phyloP scores from a whole-genome alignment of 2,329 filamentous ascomycete genomes.

The Paramyrothecium roridum region DNA sequence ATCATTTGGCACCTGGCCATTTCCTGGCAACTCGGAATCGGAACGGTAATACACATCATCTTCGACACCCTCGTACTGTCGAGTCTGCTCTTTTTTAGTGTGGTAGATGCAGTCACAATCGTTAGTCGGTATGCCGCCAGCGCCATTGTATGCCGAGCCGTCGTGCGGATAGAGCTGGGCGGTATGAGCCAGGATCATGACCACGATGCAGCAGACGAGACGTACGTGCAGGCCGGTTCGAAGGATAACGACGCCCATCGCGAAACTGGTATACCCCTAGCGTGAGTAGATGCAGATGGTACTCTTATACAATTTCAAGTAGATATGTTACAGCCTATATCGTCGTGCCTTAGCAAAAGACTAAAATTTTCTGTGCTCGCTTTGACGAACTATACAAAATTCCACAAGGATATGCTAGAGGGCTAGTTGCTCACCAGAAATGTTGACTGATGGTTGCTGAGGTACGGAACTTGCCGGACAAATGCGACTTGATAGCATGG shows the following conservation, averaged over 20 bases:
- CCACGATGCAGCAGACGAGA: not conserved
- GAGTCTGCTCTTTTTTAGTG: constrained; percentile 16
- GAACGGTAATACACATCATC: constrained; percentile 15
- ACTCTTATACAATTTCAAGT: too few relatives aligned
- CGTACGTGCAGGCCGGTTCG: not conserved
- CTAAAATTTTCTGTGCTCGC: too few relatives aligned
- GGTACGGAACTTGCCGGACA: too few relatives aligned
- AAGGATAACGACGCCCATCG: not conserved
- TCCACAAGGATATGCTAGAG: too few relatives aligned
- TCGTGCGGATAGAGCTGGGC: constrained; percentile 3
- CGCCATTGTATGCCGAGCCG: constrained; percentile 1
- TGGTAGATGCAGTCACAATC: constrained; percentile 4
- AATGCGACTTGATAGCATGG: too few relatives aligned
- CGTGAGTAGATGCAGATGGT: not conserved
- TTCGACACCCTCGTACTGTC: constrained; percentile 20
- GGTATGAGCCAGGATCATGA: constrained; percentile 3
- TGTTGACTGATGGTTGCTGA: too few relatives aligned
- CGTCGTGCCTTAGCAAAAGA: too few relatives aligned
- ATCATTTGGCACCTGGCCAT: constrained; percentile 11
- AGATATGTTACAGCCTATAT: too few relatives aligned
- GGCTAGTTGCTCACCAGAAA: too few relatives aligned
- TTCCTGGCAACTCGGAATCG: constrained; percentile 13
- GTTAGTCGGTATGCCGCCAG: constrained; percentile 3
- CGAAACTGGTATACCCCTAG: not conserved
- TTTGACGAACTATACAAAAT: too few relatives aligned